Conservation (phyloP, 2,329 filamentous ascomycete species). For the Tricladium varicosporioides region DNA sequence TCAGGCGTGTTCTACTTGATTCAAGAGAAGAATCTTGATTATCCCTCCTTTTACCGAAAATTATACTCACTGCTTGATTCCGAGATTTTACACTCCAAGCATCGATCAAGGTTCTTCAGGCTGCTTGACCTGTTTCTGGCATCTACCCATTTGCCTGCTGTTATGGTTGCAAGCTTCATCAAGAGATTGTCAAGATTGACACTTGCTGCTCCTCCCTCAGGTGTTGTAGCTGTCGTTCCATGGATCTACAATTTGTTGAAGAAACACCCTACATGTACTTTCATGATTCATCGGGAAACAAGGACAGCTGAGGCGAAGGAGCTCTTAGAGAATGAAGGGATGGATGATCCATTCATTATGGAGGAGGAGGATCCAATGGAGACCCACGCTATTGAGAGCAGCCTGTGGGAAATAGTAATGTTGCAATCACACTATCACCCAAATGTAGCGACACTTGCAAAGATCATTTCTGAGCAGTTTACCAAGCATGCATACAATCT, state of each 20-base stretch:
- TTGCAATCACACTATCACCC: conserved; percentile 94
- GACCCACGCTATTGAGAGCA: conserved; percentile 86
- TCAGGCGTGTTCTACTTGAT: conserved; percentile 96
- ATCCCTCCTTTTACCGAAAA: conserved; percentile 89
- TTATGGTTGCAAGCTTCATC: conserved; percentile 91
- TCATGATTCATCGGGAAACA: conserved; percentile 85
- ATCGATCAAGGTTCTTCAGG: conserved; percentile 90
- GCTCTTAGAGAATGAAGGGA: conserved; percentile 57
- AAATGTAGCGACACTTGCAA: conserved; percentile 90
- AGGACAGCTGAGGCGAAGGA: conserved; percentile 57
- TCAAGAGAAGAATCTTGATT: conserved; percentile 89
- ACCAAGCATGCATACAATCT: conserved; percentile 92
- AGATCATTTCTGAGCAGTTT: conserved; percentile 94
- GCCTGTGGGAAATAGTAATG: conserved; percentile 91
- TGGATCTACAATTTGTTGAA: conserved; percentile 96
- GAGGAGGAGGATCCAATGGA: conserved; percentile 78
- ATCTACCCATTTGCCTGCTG: conserved; percentile 88
- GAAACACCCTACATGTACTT: conserved; percentile 84
- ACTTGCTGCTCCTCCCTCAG: conserved; percentile 84
- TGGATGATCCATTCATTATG: conserved; percentile 73
- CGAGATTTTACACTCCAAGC: conserved; percentile 86
- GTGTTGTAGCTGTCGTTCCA: conserved; percentile 83
- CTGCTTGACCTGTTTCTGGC: conserved; percentile 85
- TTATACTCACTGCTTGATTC: conserved; percentile 89
- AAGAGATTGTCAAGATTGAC: conserved; percentile 85